Conservation (phyloP, 495 filamentous ascomycete species). For the Aspergillus campestris region DNA sequence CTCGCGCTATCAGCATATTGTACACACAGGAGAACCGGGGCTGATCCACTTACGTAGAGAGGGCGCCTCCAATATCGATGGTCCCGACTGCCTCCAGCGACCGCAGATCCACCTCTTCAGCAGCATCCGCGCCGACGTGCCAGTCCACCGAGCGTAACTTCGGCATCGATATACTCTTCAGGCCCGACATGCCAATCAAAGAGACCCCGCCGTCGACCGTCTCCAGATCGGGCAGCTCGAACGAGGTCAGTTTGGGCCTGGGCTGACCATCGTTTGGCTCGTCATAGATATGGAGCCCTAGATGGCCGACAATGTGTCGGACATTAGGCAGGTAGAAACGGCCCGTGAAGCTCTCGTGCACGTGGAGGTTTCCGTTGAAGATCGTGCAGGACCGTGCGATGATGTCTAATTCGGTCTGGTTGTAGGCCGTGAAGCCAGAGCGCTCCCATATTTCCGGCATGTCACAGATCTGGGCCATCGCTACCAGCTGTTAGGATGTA, state of each 20-base stretch:
- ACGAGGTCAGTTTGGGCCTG: background rate
- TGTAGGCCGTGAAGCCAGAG: background rate
- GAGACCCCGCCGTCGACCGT: background rate
- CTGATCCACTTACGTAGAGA: too few species aligned
- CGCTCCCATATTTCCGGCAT: too few species aligned
- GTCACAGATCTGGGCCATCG: too few species aligned
- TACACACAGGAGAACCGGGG: too few species aligned
- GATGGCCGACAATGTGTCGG: background rate
- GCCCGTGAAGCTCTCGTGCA: background rate
- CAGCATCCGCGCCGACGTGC: too few species aligned
- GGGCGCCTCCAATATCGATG: too few species aligned
- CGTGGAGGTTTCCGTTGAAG: background rate
- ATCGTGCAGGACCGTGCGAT: background rate
- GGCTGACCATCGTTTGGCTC: background rate
- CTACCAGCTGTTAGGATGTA: too few species aligned
- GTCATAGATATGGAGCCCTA: background rate
- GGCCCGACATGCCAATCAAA: too few species aligned
- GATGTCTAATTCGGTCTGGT: background rate
- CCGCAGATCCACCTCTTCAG: too few species aligned
- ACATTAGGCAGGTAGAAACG: background rate
- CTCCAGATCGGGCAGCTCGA: background rate
- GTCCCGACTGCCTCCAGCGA: too few species aligned
- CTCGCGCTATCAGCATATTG: background rate
- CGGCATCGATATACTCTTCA: too few species aligned
- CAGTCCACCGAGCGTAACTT: too few species aligned